Percentiles rank a stretch among this genome's conserved stretches.
phyloP scores from a whole-genome alignment of 306 rosid species.

The Cucumis hystrix region DNA sequence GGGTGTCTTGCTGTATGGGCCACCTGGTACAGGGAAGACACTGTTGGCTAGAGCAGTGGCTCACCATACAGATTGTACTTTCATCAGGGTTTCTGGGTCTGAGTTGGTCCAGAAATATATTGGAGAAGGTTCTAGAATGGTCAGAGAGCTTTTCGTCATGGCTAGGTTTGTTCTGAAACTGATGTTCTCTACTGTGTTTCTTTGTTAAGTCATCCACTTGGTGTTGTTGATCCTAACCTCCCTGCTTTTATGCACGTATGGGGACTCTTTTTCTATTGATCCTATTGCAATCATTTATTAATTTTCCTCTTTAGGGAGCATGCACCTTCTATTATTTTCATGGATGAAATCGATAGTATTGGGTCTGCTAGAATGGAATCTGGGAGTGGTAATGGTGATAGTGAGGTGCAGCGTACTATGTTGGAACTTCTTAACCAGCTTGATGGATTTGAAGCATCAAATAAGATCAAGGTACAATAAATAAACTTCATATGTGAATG shows the following conservation, averaged over 20 bases:
- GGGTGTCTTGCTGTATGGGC: slow-evolving; percentile 95
- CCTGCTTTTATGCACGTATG: background rate
- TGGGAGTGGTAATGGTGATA: slow-evolving; percentile 99
- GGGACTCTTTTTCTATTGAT: background rate
- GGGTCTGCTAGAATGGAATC: slow-evolving; percentile 99
- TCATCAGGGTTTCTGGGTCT: slow-evolving; percentile 98
- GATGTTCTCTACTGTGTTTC: background rate
- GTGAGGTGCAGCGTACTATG: slow-evolving; percentile 99
- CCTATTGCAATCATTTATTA: background rate
- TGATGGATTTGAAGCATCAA: slow-evolving; percentile 99
- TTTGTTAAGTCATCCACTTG: background rate
- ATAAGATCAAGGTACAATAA: slow-evolving; percentile 75
- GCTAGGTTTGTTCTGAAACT: slow-evolving; percentile 61
- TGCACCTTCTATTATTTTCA: slow-evolving; percentile 96
- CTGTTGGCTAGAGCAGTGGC: slow-evolving; percentile 99
- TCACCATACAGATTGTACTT: slow-evolving; percentile 96
- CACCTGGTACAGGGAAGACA: slow-evolving; percentile 98
- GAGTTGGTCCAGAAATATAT: slow-evolving; percentile 95
- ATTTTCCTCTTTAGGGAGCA: slow-evolving; percentile 60
- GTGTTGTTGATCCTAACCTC: background rate
- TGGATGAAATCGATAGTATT: slow-evolving; percentile 98
- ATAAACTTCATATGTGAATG: background rate
- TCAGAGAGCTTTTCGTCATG: slow-evolving; percentile 94
- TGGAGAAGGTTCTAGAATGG: slow-evolving; percentile 99
- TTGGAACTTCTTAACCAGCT: slow-evolving; percentile 97